Evolutionary conservation across 148 eudicot species (phyloP).

Genomic region (Fallopia convolvulus): DNA sequence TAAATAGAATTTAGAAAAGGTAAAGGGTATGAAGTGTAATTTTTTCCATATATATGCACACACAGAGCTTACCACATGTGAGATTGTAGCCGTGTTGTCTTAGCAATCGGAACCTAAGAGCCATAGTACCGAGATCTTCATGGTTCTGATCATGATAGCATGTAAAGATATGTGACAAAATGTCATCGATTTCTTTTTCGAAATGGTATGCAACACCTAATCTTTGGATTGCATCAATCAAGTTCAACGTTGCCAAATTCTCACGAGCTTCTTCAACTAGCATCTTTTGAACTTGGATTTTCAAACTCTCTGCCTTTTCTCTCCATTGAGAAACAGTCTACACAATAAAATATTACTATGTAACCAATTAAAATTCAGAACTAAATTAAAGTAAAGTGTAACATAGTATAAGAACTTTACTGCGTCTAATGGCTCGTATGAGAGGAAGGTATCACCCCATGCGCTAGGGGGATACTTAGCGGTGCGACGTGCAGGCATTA

Average conservation of each 20-base stretch:
- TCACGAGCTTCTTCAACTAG: not conserved
- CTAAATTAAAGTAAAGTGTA: no score
- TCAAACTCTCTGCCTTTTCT: not conserved
- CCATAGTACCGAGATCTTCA: not conserved
- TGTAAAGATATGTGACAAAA: not conserved
- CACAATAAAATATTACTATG: not conserved
- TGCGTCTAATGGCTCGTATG: not conserved
- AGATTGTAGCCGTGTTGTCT: constrained; percentile 25
- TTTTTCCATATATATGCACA: not conserved
- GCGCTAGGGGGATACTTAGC: not conserved
- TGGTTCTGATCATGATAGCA: not conserved
- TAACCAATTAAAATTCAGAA: no score
- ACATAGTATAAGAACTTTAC: not conserved
- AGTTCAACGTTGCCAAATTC: not conserved
- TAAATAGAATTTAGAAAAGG: no score
- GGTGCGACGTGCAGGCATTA: not conserved
- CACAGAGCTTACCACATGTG: not conserved
- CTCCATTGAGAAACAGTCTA: not conserved
- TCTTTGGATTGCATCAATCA: constrained; percentile 2
- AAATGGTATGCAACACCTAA: constrained; percentile 3
- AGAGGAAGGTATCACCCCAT: not conserved
- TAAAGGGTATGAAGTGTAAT: no score
- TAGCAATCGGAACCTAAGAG: not conserved
- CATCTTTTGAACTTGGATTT: not conserved
- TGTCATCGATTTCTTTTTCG: not conserved